Evolutionary conservation across 208 protist species (phyloP), one percentile per base, ranked within the genome.

Genomic region (Herpetomonas tarakana): DNA sequence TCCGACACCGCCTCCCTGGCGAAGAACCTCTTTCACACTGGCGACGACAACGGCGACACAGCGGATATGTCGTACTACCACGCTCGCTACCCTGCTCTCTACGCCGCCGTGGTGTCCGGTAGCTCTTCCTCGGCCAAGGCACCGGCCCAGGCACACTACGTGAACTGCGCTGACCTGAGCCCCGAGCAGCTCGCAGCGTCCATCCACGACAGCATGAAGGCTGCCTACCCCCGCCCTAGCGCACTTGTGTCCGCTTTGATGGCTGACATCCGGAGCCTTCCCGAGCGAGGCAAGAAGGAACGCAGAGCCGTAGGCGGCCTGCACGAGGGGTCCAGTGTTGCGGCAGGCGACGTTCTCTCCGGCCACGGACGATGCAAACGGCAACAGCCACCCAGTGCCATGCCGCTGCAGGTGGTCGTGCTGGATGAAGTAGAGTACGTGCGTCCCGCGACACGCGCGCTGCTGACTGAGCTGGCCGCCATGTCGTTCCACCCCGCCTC

Each of bases 361-460:
- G n/a, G n/a, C n/a, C n/a, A n/a, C n/a, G n/a, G n/a, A n/a, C n/a
- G n/a, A n/a, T n/a, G n/a, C n/a, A n/a, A n/a, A n/a, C n/a, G n/a
- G n/a, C n/a, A n/a, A n/a, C 35, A 41, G 35, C 35, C 35, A 14
- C 30, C 60, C 25, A 2, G 22, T 22, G 29, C 44, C 25, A 22
- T 57, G 24, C 44, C 75, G 46, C 60, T 91, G 46, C 83, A 93
- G 54, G 68, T 93, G 9, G 52, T 93, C 1, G 87, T 74, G 11
- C 65, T 93, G 16, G 87, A 93, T 50, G 87, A 93, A 63, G 87
- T 91, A 41, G 83, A 93, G 68, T 91, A 91, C 56, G 71, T 76
- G 25, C 74, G 78, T 6, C 35, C 67, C 21, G 68, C 59, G 0
- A 74, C 74, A 11, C 55, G 72, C 24, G 70, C 62, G 39, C 47